Evolutionary conservation across 2,329 filamentous ascomycete genomes (phyloP), one percentile per base, ranked within the genome.

Genomic region (Sporothrix dimorphospora): DNA sequence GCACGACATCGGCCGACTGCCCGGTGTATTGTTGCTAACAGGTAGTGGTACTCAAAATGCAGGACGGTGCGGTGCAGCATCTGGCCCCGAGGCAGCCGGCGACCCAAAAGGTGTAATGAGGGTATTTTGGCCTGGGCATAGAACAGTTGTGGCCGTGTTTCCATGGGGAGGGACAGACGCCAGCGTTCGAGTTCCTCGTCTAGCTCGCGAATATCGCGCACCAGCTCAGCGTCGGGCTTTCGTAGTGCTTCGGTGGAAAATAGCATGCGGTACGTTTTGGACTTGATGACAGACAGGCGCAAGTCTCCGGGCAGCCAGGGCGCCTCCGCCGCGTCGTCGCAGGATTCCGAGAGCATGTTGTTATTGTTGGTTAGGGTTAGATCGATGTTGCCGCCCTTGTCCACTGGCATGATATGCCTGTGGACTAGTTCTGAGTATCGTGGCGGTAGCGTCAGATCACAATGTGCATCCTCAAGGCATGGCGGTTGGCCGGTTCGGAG

Each of bases 161-260:
- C 75, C 0, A 76, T 75, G 0, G 85, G 84, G 0, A 89, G 76
- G 0, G 86, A 85, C 1, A 83, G 75, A 0, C 88, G 81, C 87
- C 87, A 89, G 14, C 77, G 77, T 63, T 89, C 87, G 0, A 89
- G 79, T 40, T 88, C 85, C 27, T 87, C 84, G 72, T 89, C 87
- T 0, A 89, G 79, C 76, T 88, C 84, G 6, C 87, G 83, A 14
- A 89, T 88, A 3, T 85, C 83, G 11, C 83, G 82, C 1, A 89
- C 79, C 0, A 89, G 78, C 71, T 89, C 85, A 0, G 86, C 85
- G 53, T 88, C 86, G 0, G 85, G 82, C 73, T 88, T 89, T 14
- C 81, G 81, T 1, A 83, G 75, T 0, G 85, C 82, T 3, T 81
- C 77, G 4, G 82, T 79, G 0, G 87, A 88, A 73, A 88, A 89